Conservation (phyloP, 805 yeast genomes). For the Candida boleticola region DNA sequence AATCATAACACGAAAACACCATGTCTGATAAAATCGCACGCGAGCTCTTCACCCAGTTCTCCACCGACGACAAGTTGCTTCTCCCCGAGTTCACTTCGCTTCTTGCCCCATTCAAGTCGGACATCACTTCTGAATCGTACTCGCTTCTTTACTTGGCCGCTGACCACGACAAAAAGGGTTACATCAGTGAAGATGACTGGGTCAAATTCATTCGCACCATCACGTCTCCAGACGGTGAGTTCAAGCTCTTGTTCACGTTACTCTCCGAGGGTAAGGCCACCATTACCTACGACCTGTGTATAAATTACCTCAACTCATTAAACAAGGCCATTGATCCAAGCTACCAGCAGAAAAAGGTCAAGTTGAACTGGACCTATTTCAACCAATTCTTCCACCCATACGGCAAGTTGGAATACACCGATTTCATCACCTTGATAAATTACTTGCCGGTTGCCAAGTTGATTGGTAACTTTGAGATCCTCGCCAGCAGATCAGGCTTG, state of each 20-base stretch:
- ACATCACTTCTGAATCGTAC: constrained; percentile 35
- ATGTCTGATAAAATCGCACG: constrained; percentile 23
- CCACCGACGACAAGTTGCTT: constrained; percentile 27
- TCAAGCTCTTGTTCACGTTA: constrained; percentile 24
- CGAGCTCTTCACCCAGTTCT: constrained; percentile 40
- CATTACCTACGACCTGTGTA: constrained; percentile 34
- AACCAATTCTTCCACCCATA: constrained; percentile 38
- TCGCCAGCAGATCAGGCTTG: constrained; percentile 30
- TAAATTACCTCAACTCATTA: constrained; percentile 31
- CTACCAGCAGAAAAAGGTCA: constrained; percentile 39
- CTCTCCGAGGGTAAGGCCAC: constrained; percentile 15
- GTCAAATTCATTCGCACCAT: constrained; percentile 59
- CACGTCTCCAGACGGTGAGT: constrained; percentile 27
- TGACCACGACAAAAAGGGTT: constrained; percentile 71
- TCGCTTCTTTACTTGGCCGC: constrained; percentile 74
- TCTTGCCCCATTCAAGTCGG: constrained; percentile 41
- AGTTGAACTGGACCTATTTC: constrained; percentile 44
- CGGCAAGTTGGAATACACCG: constrained; percentile 36
- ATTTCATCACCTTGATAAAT: constrained; percentile 39
- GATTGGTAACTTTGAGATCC: constrained; percentile 41
- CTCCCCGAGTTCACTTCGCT: constrained; percentile 36
- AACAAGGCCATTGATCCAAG: constrained; percentile 40
- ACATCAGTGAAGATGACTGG: constrained; percentile 70
- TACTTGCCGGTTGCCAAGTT: constrained; percentile 45
- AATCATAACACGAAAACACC: no score